These are phyloP conservation scores for Elaeis guineensis DNA, from an alignment of 176 grass and related monocot genomes.

Conservation along the genomic window DNA sequence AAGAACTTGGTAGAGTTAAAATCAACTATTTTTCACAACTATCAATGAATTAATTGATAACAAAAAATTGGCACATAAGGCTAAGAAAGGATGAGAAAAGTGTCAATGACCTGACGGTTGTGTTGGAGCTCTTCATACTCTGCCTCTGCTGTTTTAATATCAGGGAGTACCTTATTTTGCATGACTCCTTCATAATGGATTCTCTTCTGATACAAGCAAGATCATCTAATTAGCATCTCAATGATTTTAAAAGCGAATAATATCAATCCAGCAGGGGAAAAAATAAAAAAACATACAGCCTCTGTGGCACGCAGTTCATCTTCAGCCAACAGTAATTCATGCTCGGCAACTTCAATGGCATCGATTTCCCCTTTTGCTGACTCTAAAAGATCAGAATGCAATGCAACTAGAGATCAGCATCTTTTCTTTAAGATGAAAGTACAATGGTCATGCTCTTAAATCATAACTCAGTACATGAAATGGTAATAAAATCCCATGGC, in stretches of 20 bases:
- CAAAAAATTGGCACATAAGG: not conserved
- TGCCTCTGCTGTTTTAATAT: conserved; percentile 68
- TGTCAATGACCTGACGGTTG: conserved; percentile 45
- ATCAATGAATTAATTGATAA: not conserved
- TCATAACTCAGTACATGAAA: too few relatives aligned
- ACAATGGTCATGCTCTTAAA: too few relatives aligned
- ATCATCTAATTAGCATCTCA: not conserved
- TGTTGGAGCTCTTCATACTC: conserved; percentile 44
- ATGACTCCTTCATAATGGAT: conserved; percentile 68
- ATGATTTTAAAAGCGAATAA: conserved; percentile 6
- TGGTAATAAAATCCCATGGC: too few relatives aligned
- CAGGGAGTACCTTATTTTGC: conserved; percentile 60
- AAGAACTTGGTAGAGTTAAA: too few relatives aligned
- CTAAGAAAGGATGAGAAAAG: not conserved
- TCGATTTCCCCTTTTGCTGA: conserved; percentile 30
- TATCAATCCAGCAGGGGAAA: not conserved
- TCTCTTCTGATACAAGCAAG: conserved; percentile 39
- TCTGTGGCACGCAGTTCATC: conserved; percentile 47
- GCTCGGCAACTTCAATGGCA: conserved; percentile 35
- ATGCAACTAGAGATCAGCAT: not conserved
- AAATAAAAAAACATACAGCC: conserved; percentile 32
- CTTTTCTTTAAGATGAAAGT: too few relatives aligned
- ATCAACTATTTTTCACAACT: too few relatives aligned
- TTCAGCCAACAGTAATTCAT: conserved; percentile 43
- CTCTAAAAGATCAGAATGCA: conserved; percentile 36